These are phyloP conservation scores for Dendrostoma leiphaemia DNA, from an alignment of 2,329 filamentous ascomycete species.

Conservation along the genomic window DNA sequence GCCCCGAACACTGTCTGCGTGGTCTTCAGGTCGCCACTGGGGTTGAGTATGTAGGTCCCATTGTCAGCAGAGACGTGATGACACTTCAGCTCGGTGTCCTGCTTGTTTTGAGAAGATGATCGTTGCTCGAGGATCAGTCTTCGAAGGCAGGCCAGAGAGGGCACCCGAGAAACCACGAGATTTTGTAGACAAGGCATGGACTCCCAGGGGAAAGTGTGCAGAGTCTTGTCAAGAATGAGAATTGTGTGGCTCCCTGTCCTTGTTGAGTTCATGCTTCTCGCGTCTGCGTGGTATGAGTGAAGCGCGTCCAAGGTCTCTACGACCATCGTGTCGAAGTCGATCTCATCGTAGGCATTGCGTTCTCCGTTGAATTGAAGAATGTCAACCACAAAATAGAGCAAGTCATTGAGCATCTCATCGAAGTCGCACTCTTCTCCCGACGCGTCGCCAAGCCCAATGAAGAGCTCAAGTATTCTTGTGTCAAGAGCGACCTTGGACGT, in stretches of 20 bases:
- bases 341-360: slow-evolving; percentile 93
- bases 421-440: slow-evolving; percentile 67
- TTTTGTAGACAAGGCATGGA: slow-evolving; percentile 82
- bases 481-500: slow-evolving; percentile 49
- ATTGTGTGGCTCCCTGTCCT: slow-evolving; percentile 66
- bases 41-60: slow-evolving; percentile 85
- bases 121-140: slow-evolving; percentile 64
- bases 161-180: slow-evolving; percentile 80
- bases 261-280: slow-evolving; percentile 28
- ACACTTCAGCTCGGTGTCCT: slow-evolving; percentile 34
- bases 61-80: slow-evolving; percentile 53
- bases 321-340: slow-evolving; percentile 91
- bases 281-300: slow-evolving; percentile 67
- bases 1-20: slow-evolving; percentile 76
- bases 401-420: slow-evolving; percentile 85
- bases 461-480: slow-evolving; percentile 74
- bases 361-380: slow-evolving; percentile 97
- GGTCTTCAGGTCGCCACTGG: slow-evolving; percentile 75
- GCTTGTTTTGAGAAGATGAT: slow-evolving; percentile 3
- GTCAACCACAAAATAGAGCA: slow-evolving; percentile 95
- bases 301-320: slow-evolving; percentile 85
- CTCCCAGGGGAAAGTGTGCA: slow-evolving; percentile 95
- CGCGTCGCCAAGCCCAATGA: slow-evolving; percentile 79
- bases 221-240: slow-evolving; percentile 83
- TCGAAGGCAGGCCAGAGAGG: slow-evolving; percentile 79